A percentile compares a stretch with the other conserved stretches of the same genome.
Conservation (phyloP, 495 filamentous ascomycete genomes). For the Xylaria curta region DNA sequence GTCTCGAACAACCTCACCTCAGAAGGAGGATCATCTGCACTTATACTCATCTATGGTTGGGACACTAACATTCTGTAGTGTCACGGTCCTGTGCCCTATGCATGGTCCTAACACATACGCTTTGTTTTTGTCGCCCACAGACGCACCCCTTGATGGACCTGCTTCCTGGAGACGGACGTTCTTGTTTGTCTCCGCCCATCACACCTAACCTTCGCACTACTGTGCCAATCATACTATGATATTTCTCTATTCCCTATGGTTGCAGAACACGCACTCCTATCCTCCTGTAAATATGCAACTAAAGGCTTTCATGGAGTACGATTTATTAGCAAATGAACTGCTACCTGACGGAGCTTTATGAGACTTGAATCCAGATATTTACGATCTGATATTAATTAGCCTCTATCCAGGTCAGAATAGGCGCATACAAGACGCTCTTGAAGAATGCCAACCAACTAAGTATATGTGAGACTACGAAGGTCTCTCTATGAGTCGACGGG, state of each 20-base stretch:
- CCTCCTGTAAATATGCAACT: conserved; percentile 4
- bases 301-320: neutral
- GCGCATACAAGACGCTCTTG: conserved; percentile 3
- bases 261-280: neutral
- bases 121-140: conserved; percentile 11
- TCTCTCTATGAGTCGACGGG: neutral
- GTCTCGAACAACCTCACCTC: conserved; percentile 14
- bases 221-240: conserved; percentile 2
- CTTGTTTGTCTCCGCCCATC: conserved; percentile 4
- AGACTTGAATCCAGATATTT: neutral
- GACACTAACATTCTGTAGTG: conserved; percentile 20
- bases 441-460: neutral
- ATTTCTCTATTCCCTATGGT: neutral
- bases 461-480: conserved; percentile 14
- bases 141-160: conserved; percentile 9
- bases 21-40: conserved; percentile 11
- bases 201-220: neutral
- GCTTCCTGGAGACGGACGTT: neutral
- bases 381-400: conserved; percentile 10
- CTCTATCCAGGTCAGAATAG: neutral
- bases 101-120: conserved; percentile 13
- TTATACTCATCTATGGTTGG: conserved; percentile 19
- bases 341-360: neutral
- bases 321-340: conserved; percentile 1
- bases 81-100: conserved; percentile 13